phyloP scores from a whole-genome alignment of 805 yeast genomes.

The Kuraishia piskuri region DNA sequence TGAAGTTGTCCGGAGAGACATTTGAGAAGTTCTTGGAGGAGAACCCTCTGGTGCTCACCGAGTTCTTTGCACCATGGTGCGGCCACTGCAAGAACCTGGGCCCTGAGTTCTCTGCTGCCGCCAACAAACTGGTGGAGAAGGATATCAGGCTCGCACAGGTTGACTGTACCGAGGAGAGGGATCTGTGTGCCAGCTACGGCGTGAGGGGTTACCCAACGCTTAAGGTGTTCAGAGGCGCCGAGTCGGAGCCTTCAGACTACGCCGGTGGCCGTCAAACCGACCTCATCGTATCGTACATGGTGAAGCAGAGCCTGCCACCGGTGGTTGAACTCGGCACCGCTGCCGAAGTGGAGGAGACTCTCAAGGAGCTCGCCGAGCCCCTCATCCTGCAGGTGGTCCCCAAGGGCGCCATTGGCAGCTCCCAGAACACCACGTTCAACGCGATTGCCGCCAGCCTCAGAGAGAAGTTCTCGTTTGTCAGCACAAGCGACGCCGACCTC shows the following conservation, averaged over 20 bases:
- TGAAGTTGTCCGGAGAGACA: constrained; percentile 58
- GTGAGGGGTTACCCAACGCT: constrained; percentile 81
- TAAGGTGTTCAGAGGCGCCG: constrained; percentile 59
- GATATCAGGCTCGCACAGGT: constrained; percentile 71
- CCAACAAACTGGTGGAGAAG: constrained; percentile 50
- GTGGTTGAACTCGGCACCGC: constrained; percentile 42
- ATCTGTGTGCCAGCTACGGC: constrained; percentile 57
- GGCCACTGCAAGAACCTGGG: constrained; percentile 90
- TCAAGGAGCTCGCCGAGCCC: constrained; percentile 38
- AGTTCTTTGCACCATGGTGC: constrained; percentile 96
- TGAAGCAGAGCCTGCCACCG: constrained; percentile 74
- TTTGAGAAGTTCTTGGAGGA: constrained; percentile 58
- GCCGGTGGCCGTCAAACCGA: constrained; percentile 79
- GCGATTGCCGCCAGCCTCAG: constrained; percentile 55
- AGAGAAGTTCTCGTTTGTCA: constrained; percentile 56
- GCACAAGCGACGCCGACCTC: constrained; percentile 28
- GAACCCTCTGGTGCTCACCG: constrained; percentile 76
- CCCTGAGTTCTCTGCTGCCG: constrained; percentile 72
- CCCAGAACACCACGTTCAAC: constrained; percentile 49
- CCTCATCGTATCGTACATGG: constrained; percentile 71
- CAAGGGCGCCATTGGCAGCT: constrained; percentile 22
- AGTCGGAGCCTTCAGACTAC: constrained; percentile 48
- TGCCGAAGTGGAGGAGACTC: constrained; percentile 40
- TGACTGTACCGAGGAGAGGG: constrained; percentile 75
- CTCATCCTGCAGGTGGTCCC: constrained; percentile 48